Conservation (phyloP, 2,329 filamentous ascomycete genomes). For the Ophiostoma fasciatum region DNA sequence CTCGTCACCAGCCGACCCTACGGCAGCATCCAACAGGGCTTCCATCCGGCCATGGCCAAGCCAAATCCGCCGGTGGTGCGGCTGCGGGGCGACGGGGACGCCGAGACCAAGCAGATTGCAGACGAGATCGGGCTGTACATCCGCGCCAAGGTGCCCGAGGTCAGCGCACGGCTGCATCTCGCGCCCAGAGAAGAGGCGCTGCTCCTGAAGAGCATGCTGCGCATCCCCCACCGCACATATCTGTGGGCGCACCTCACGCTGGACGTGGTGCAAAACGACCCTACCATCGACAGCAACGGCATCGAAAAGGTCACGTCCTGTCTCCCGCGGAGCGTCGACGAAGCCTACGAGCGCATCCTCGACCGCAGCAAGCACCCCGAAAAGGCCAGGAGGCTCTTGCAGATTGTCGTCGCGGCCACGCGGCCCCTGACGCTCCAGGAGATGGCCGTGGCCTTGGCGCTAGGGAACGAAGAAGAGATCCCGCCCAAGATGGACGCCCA, state of each 20-base stretch:
- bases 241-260: not conserved
- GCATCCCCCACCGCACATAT: not conserved
- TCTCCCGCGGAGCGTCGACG: no score
- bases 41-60: slow-evolving; percentile 11
- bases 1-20: slow-evolving; percentile 22
- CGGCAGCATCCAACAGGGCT: slow-evolving; percentile 13
- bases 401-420: slow-evolving; percentile 20
- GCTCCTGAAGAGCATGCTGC: not conserved
- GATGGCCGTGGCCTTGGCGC: slow-evolving; percentile 17
- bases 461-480: slow-evolving; percentile 5
- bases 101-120: slow-evolving; percentile 13
- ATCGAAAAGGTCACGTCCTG: no score
- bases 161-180: not conserved
- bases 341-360: not conserved
- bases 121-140: slow-evolving; percentile 18
- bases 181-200: not conserved
- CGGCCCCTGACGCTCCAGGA: slow-evolving; percentile 20
- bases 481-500: slow-evolving; percentile 8
- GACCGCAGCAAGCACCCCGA: not conserved
- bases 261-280: not conserved
- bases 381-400: slow-evolving; percentile 18
- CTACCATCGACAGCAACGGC: not conserved
- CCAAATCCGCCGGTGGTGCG: slow-evolving; percentile 15
- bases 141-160: not conserved
- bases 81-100: slow-evolving; percentile 16